phyloP scores from a whole-genome alignment of 208 protist genomes.

The Leishmania lainsoni region DNA sequence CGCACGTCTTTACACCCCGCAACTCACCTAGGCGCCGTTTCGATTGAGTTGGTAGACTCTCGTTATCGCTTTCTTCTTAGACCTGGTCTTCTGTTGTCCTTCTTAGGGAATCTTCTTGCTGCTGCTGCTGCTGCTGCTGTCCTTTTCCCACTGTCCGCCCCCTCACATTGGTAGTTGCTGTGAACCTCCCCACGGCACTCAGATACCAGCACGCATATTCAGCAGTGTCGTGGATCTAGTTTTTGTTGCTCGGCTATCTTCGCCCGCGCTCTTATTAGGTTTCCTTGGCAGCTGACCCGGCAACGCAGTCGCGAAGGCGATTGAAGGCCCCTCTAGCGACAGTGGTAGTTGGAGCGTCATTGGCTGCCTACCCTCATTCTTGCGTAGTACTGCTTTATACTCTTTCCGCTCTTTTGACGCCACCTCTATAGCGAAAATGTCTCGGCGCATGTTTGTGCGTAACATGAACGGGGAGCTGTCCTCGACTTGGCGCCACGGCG shows the following conservation, averaged over 20 bases:
- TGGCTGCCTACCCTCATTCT: not conserved
- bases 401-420: not conserved
- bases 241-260: not conserved
- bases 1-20: not conserved
- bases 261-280: not conserved
- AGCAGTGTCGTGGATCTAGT: not conserved
- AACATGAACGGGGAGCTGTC: constrained; percentile 89
- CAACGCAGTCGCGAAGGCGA: not conserved
- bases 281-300: not conserved
- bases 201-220: not conserved
- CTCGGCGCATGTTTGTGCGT: constrained; percentile 82
- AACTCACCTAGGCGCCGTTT: not conserved
- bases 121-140: not conserved
- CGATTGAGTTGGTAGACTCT: not conserved
- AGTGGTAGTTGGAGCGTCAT: not conserved
- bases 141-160: not conserved
- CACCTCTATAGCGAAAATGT: constrained; percentile 46
- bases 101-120: not conserved
- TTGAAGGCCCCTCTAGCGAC: not conserved
- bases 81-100: not conserved
- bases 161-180: not conserved
- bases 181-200: not conserved
- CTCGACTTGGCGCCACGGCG: constrained; percentile 79
- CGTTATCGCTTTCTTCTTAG: not conserved
- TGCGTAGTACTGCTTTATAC: not conserved